phyloP scores from a whole-genome alignment of 768 basidiomycete genomes.

The Leccinum subgranulosum region DNA sequence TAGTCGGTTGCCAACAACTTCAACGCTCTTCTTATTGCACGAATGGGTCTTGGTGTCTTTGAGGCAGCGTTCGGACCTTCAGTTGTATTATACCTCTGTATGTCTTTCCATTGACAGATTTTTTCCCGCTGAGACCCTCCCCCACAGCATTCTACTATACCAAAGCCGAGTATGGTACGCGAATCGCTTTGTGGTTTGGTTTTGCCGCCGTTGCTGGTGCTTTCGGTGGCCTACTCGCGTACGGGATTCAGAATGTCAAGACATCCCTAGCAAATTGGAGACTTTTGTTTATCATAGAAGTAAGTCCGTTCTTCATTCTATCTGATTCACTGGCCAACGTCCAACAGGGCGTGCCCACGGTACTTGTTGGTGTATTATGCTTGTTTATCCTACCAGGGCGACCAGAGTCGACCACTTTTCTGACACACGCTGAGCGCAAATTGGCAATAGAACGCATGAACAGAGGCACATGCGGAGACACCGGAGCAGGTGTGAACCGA shows the following conservation, averaged over 20 bases:
- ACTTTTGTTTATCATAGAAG: slow-evolving; percentile 30
- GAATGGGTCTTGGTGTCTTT: slow-evolving; percentile 32
- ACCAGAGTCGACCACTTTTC: slow-evolving; percentile 33
- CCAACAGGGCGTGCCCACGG: slow-evolving; percentile 54
- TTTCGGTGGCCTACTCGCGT: slow-evolving; percentile 55
- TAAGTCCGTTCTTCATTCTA: not conserved
- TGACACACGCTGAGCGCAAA: slow-evolving; percentile 32
- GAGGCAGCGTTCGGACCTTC: slow-evolving; percentile 34
- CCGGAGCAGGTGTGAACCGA: slow-evolving; percentile 40
- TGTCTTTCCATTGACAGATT: not conserved
- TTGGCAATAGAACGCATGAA: slow-evolving; percentile 34
- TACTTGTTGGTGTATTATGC: slow-evolving; percentile 27
- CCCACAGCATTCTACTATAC: slow-evolving; percentile 48
- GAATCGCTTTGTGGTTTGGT: slow-evolving; percentile 50
- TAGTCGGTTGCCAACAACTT: slow-evolving; percentile 29
- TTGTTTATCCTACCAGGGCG: slow-evolving; percentile 30
- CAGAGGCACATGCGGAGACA: slow-evolving; percentile 42
- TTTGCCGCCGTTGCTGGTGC: slow-evolving; percentile 58
- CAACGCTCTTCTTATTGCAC: slow-evolving; percentile 26
- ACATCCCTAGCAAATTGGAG: slow-evolving; percentile 42
- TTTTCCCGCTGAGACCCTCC: slow-evolving; percentile 13
- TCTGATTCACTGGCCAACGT: not conserved
- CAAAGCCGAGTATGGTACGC: slow-evolving; percentile 43
- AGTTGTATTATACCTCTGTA: slow-evolving; percentile 33
- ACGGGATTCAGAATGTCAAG: slow-evolving; percentile 44